A percentile compares a stretch with the other conserved stretches of the same genome.
Evolutionary conservation across 352 stramenopile species (phyloP).

Genomic region (Pythium brassicae): DNA sequence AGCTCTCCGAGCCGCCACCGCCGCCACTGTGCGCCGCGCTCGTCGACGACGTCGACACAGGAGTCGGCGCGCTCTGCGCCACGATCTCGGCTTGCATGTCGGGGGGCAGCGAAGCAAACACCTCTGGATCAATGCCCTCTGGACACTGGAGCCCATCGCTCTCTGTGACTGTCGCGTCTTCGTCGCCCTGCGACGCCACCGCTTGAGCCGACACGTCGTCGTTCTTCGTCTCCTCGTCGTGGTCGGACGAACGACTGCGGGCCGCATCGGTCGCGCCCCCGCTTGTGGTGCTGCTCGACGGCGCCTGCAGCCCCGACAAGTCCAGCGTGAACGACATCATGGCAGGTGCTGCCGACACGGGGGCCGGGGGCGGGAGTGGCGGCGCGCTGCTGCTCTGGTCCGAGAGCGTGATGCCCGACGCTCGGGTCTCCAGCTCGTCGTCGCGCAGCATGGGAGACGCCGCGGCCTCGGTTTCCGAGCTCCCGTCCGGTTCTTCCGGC

Average conservation of each 20-base stretch:
- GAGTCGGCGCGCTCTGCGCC: slow-evolving; percentile 62
- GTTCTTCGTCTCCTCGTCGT: slow-evolving; percentile 19
- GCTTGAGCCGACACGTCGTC: slow-evolving; percentile 12
- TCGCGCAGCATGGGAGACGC: slow-evolving; percentile 24
- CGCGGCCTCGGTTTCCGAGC: slow-evolving; percentile 33
- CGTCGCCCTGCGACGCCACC: no score
- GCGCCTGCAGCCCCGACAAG: slow-evolving; percentile 44
- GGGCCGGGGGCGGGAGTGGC: slow-evolving; percentile 26
- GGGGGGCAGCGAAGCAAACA: slow-evolving; percentile 93
- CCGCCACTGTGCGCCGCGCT: slow-evolving; percentile 6
- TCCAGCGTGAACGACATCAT: slow-evolving; percentile 86
- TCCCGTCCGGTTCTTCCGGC: slow-evolving; percentile 48
- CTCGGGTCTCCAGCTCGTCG: slow-evolving; percentile 3
- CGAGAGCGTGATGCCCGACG: slow-evolving; percentile 4
- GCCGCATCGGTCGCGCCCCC: background rate
- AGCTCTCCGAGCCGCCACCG: slow-evolving; percentile 37
- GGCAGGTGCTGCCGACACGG: slow-evolving; percentile 12
- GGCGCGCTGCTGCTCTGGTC: slow-evolving; percentile 2
- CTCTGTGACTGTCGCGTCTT: background rate
- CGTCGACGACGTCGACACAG: slow-evolving; percentile 19
- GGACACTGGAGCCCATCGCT: slow-evolving; percentile 66
- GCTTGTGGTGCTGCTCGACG: slow-evolving; percentile 6
- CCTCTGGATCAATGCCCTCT: slow-evolving; percentile 95
- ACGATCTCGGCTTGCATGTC: slow-evolving; percentile 98
- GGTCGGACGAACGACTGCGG: background rate